These are phyloP conservation scores for Rubia yunnanensis DNA, from an alignment of 257 asterid genomes.

Conservation along the genomic window DNA sequence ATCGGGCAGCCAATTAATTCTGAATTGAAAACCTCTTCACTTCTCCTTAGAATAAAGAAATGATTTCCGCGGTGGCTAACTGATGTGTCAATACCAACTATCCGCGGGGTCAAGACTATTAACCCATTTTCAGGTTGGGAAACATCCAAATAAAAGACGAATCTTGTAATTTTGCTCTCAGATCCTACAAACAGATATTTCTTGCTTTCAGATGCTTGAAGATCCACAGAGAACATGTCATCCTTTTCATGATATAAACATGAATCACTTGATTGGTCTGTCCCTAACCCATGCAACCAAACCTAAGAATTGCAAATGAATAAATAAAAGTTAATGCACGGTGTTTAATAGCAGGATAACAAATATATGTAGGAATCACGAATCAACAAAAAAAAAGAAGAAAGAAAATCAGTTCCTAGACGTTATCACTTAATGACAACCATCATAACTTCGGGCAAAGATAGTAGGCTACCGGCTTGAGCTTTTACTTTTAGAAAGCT, in stretches of 20 bases:
- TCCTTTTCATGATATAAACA: conserved; percentile 94
- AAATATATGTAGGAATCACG: background rate
- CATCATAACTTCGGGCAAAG: background rate
- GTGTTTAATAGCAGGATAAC: background rate
- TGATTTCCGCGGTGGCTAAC: conserved; percentile 93
- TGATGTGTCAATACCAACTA: conserved; percentile 70
- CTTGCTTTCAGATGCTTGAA: conserved; percentile 87
- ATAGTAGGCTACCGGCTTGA: background rate
- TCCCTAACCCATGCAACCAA: conserved; percentile 76
- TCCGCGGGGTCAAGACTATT: conserved; percentile 53
- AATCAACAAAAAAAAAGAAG: background rate
- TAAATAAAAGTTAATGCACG: background rate
- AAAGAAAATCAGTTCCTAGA: background rate
- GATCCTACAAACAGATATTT: conserved; percentile 65
- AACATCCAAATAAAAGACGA: conserved; percentile 66
- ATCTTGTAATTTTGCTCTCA: conserved; percentile 80
- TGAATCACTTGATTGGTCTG: conserved; percentile 57
- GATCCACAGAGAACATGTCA: conserved; percentile 66
- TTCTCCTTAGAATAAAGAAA: conserved; percentile 73
- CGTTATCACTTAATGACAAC: background rate
- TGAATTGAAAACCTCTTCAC: conserved; percentile 74
- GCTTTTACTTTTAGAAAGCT: background rate
- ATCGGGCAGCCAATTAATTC: conserved; percentile 80
- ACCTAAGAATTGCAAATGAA: conserved; percentile 37
- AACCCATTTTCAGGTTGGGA: conserved; percentile 63